Evolutionary conservation across 495 filamentous ascomycete genomes (phyloP), one percentile per base, ranked within the genome.

Genomic region (Talaromyces nanjingensis): DNA sequence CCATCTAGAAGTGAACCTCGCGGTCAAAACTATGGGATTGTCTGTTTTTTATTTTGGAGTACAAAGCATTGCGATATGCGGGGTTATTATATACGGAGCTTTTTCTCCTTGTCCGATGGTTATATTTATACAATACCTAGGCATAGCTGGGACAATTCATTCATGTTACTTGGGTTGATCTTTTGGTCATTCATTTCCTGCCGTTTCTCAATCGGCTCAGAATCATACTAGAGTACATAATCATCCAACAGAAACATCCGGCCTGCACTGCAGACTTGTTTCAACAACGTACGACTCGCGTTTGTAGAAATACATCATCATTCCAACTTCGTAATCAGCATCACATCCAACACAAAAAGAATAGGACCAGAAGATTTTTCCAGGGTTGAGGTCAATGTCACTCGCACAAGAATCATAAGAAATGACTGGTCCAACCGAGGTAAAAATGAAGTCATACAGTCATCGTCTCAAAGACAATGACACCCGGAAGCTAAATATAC

Each of bases 1-100:
- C 6, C 59, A 61, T 62, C 31, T 52, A 37, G 27, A 59, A 56
- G n/a, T 56, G n/a, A 20, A 9, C 53, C 53, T 49, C 45, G 22
- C 6, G 45, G 45, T 8, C n/a, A 49, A 49, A 49, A 49, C n/a
- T 49, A 20, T 49, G 45, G 45, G 8, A 49, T 20, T 49, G 45
- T 49, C n/a, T 49, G 8, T 20, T 49, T 20, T 49, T 20, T 49
- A 45, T 45, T 20, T 2, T 20, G n/a, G 18, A 6, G n/a, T 22
- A 49, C 18, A 49, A 18, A 49, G 45, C 45, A 49, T 49, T 49
- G 45, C 45, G 45, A 49, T 20, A 7, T n/a, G 45, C 45, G 45
- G 45, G 45, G 2, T 20, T 9, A 20, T 6, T 49, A 39, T 20
- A n/a, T n/a, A 49, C 6, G 14, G 37, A 16, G 37, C 37, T 42